A percentile compares a stretch with the other conserved stretches of the same genome.
phyloP scores from a whole-genome alignment of 2,329 filamentous ascomycete genomes.

The Penicillium sp. region DNA sequence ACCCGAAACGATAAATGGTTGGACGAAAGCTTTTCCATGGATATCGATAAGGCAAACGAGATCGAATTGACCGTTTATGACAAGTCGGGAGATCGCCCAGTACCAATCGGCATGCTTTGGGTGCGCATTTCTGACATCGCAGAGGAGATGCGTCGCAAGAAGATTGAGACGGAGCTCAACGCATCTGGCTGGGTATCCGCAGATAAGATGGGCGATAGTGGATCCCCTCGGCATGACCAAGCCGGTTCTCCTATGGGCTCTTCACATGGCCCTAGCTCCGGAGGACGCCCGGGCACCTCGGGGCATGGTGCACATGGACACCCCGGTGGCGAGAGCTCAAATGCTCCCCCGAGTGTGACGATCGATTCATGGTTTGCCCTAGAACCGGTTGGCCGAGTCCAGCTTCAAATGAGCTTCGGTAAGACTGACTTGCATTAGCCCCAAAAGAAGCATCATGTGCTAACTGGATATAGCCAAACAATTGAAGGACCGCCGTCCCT shows the following conservation, averaged over 20 bases:
- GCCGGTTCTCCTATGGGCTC: slow-evolving; percentile 52
- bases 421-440: slow-evolving; percentile 24
- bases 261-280: slow-evolving; percentile 28
- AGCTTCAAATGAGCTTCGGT: slow-evolving; percentile 84
- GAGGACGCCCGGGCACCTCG: slow-evolving; percentile 28
- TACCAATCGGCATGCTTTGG: slow-evolving; percentile 95
- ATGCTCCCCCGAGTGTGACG: slow-evolving; percentile 38
- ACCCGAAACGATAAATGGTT: slow-evolving; percentile 89
- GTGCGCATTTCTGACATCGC: slow-evolving; percentile 95
- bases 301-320: slow-evolving; percentile 26
- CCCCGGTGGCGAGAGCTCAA: slow-evolving; percentile 32
- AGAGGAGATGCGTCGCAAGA: slow-evolving; percentile 95
- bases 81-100: slow-evolving; percentile 83
- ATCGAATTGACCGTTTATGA: slow-evolving; percentile 98
- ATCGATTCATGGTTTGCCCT: slow-evolving; percentile 97
- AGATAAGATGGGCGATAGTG: slow-evolving; percentile 78
- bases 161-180: slow-evolving; percentile 93
- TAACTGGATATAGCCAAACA: slow-evolving; percentile 65
- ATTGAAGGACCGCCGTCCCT: slow-evolving; percentile 74
- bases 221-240: slow-evolving; percentile 51
- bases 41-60: slow-evolving; percentile 98
- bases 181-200: slow-evolving; percentile 95
- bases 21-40: slow-evolving; percentile 84
- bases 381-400: slow-evolving; percentile 89
- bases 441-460: neutral